These are phyloP conservation scores for Capronia coronata DNA, from an alignment of 2,329 filamentous ascomycete genomes.

Conservation along the genomic window DNA sequence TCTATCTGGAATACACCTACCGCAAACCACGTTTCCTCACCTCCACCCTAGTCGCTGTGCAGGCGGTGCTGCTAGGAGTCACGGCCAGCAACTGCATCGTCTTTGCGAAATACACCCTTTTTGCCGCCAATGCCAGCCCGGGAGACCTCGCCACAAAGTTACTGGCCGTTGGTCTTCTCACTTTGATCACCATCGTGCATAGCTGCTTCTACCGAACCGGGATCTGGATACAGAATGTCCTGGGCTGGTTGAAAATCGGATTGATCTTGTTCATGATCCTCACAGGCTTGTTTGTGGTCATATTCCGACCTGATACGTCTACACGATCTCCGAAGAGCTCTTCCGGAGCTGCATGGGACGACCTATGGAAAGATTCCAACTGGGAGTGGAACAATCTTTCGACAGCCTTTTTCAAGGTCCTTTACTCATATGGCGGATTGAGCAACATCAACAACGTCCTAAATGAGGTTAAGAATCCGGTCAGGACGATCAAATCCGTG, in stretches of 20 bases:
- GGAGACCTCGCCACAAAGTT: slow-evolving; percentile 49
- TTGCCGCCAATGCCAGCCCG: slow-evolving; percentile 49
- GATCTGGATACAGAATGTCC: slow-evolving; percentile 27
- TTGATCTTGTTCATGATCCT: slow-evolving; percentile 46
- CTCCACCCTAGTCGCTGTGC: slow-evolving; percentile 57
- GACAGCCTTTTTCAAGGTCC: slow-evolving; percentile 58
- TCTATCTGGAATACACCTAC: slow-evolving; percentile 66
- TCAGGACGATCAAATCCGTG: slow-evolving; percentile 58
- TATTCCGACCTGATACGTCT: slow-evolving; percentile 28
- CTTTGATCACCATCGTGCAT: slow-evolving; percentile 53
- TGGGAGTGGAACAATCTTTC: slow-evolving; percentile 65
- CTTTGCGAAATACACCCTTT: slow-evolving; percentile 60
- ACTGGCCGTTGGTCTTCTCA: slow-evolving; percentile 53
- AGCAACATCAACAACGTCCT: slow-evolving; percentile 64
- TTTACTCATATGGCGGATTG: slow-evolving; percentile 62
- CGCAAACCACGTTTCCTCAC: slow-evolving; percentile 57
- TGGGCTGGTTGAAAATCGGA: slow-evolving; percentile 27
- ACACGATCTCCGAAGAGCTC: slow-evolving; percentile 1
- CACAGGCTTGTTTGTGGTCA: slow-evolving; percentile 54
- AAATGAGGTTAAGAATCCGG: slow-evolving; percentile 63
- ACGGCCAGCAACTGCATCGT: slow-evolving; percentile 65
- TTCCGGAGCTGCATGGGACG: slow-evolving; percentile 41
- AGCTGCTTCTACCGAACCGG: slow-evolving; percentile 45
- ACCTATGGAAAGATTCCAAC: slow-evolving; percentile 57
- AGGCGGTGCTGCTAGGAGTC: slow-evolving; percentile 56